Evolutionary conservation across 73 alveolate species (phyloP), one percentile per base, ranked within the genome.

Genomic region (Uronychia setigera): DNA sequence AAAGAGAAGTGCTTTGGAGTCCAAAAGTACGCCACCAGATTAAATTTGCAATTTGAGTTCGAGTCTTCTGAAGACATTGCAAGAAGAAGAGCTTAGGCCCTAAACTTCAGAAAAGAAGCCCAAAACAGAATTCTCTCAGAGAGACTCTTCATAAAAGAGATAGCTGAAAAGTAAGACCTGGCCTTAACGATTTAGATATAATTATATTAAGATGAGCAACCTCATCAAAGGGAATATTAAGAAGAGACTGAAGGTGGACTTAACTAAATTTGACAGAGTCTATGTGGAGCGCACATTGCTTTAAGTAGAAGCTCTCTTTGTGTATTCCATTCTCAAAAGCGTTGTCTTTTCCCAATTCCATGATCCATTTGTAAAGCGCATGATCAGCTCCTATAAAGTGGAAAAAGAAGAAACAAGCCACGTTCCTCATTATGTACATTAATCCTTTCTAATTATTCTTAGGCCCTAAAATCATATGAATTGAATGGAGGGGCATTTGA

Each of bases 301-400:
- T 26, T 74, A 90, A 76, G 91, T 90, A 0, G 95, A 90, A 76
- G 91, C 95, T 26, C 77, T 90, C 28, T 90, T 77, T 57, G 91
- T 90, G 29, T 90, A 76, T 78, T 90, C 95, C 32, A 80, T 90
- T 29, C 86, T 90, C 74, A 90, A 90, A 59, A 58, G 87, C 32
- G 74, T 90, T 9, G 80, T 90, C 1, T 85, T 35, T 79, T 59
- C 90, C n/a, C 86, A 90, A 75, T 60, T 57, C 31, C 82, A 84
- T 26, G 95, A 90, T 59, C 89, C 92, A 0, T 85, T 85, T 67
- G 80, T 90, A 27, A 59, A 81, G 27, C 60, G 90, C 32, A 90
- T 90, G 77, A 88, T 90, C 0, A 76, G 91, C 26, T 59, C 79
- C 33, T 90, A 90, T 57, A 60, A 83, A 28, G 58, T 90, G 25